Percentiles rank a stretch among this genome's conserved stretches.
These are phyloP conservation scores for Colletotrichum neosansevieriae DNA, from an alignment of 2,329 filamentous ascomycete genomes.

Conservation along the genomic window DNA sequence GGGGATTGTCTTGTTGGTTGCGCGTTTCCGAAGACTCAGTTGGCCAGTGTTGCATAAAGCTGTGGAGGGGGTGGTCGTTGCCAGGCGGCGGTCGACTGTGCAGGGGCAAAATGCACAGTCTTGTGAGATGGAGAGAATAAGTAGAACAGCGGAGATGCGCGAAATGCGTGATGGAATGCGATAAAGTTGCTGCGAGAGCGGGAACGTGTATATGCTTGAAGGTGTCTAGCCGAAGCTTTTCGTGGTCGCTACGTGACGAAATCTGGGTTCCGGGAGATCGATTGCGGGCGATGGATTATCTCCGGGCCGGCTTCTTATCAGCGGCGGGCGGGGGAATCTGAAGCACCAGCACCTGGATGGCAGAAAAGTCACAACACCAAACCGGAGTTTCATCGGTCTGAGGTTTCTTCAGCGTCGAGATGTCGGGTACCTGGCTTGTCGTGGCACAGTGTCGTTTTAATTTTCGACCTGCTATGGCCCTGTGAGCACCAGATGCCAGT, in stretches of 20 bases:
- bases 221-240: conserved; percentile 29
- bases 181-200: conserved; percentile 21
- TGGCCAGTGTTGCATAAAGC: conserved; percentile 75
- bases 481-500: too few relatives aligned
- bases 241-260: conserved; percentile 34
- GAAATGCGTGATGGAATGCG: conserved; percentile 14
- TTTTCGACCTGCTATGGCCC: too few relatives aligned
- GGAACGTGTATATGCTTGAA: conserved; percentile 27
- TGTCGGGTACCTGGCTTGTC: too few relatives aligned
- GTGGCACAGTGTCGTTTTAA: too few relatives aligned
- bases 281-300: conserved; percentile 39
- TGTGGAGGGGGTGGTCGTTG: conserved; percentile 53
- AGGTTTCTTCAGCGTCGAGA: too few relatives aligned
- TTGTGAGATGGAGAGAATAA: conserved; percentile 22
- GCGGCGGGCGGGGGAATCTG: not conserved
- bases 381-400: too few relatives aligned
- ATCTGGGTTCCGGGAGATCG: conserved; percentile 32
- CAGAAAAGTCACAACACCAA: conserved; percentile 1
- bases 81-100: conserved; percentile 59
- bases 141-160: conserved; percentile 1
- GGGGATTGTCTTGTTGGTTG: conserved; percentile 53
- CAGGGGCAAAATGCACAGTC: conserved; percentile 65
- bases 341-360: too few relatives aligned
- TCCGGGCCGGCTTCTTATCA: conserved; percentile 37
- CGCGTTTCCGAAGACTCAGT: conserved; percentile 58